phyloP scores from a whole-genome alignment of 805 yeast species.

The Yarrowia keelungensis region DNA sequence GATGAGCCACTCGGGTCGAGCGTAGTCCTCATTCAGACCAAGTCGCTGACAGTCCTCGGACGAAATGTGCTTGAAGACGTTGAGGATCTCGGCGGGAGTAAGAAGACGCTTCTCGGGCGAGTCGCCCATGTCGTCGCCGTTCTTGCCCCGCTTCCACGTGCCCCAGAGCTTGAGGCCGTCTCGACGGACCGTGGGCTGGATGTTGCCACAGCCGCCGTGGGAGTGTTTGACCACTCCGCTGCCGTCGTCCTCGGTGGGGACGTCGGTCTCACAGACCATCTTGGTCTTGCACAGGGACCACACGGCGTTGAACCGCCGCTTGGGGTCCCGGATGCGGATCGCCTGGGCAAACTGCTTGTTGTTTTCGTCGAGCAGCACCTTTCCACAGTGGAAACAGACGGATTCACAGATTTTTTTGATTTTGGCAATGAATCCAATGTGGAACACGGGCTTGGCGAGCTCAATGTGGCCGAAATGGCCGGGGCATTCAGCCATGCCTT shows the following conservation, averaged over 20 bases:
- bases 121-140: constrained; percentile 74
- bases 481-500: constrained; percentile 98
- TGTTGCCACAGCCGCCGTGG: constrained; percentile 98
- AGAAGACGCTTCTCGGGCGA: constrained; percentile 92
- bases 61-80: constrained; percentile 89
- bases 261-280: constrained; percentile 94
- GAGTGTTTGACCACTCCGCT: constrained; percentile 54
- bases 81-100: constrained; percentile 86
- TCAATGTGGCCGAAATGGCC: constrained; percentile 99
- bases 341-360: constrained; percentile 87
- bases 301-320: constrained; percentile 94
- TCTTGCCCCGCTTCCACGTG: constrained; percentile 93
- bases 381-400: constrained; percentile 99
- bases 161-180: constrained; percentile 97
- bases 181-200: constrained; percentile 93
- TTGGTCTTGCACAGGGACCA: constrained; percentile 93
- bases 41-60: constrained; percentile 79
- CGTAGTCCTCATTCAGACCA: constrained; percentile 94
- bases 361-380: constrained; percentile 82
- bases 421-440: constrained; percentile 91
- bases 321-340: constrained; percentile 87
- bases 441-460: constrained; percentile 97
- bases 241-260: constrained; percentile 61
- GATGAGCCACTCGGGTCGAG: constrained; percentile 98
- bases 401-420: constrained; percentile 95